Conservation (phyloP, 2,329 filamentous ascomycete species). For the Teratosphaeria gauchensis region DNA sequence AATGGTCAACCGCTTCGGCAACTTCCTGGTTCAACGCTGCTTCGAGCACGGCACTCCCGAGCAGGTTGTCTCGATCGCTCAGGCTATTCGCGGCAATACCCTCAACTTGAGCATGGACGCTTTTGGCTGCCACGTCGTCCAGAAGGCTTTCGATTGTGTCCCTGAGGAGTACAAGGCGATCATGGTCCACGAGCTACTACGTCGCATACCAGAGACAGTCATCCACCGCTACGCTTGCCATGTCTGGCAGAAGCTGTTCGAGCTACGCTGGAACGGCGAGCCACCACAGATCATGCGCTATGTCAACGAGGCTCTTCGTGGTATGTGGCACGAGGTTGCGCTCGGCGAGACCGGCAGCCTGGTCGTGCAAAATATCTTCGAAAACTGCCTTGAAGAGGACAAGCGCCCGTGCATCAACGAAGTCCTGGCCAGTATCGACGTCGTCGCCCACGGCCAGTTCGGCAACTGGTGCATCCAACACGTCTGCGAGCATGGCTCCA, state of each 20-base stretch:
- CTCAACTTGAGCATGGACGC: conserved; percentile 95
- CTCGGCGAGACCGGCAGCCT: conserved; percentile 94
- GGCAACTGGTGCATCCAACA: conserved; percentile 99
- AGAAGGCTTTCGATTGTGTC: conserved; percentile 97
- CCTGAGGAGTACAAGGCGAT: conserved; percentile 95
- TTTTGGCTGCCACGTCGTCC: conserved; percentile 95
- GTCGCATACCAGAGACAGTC: conserved; percentile 91
- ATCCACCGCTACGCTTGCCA: conserved; percentile 98
- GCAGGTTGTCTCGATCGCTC: conserved; percentile 88
- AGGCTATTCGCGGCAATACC: conserved; percentile 88
- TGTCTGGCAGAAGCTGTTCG: conserved; percentile 99
- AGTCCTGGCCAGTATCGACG: conserved; percentile 87
- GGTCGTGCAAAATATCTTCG: conserved; percentile 98
- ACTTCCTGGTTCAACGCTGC: conserved; percentile 96
- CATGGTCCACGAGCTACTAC: conserved; percentile 96
- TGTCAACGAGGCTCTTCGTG: conserved; percentile 86
- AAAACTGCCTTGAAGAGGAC: conserved; percentile 97
- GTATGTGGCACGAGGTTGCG: conserved; percentile 99
- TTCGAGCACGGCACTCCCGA: conserved; percentile 96
- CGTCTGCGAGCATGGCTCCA: conserved; percentile 91
- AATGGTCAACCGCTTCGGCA: conserved; percentile 98
- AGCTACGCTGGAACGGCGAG: conserved; percentile 87
- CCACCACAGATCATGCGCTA: conserved; percentile 98
- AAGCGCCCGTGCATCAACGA: conserved; percentile 98
- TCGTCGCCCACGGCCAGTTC: conserved; percentile 94